Evolutionary conservation across 371 early-diverging fungal genomes (phyloP).

Genomic region (Haplosporangium sp.): DNA sequence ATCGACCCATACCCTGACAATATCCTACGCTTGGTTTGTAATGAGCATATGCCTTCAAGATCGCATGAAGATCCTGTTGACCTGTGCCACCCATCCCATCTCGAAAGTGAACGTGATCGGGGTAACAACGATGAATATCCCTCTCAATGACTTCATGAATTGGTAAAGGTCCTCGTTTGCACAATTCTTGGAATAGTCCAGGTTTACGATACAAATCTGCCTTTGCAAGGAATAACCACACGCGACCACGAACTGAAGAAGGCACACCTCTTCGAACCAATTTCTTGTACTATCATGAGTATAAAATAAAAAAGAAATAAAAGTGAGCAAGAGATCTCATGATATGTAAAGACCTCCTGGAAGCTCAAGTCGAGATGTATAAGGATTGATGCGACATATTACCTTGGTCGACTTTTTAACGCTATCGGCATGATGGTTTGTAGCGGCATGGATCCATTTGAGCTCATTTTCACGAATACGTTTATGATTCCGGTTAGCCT

Average conservation of each 20-base stretch:
- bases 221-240: conserved; percentile 79
- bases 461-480: conserved; percentile 35
- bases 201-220: conserved; percentile 60
- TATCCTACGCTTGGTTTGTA: conserved; percentile 93
- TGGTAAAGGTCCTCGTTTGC: conserved; percentile 52
- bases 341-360: too few species aligned
- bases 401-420: conserved; percentile 48
- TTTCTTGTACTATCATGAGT: conserved; percentile 55
- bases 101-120: conserved; percentile 82
- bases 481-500: conserved; percentile 21
- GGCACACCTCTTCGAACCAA: conserved; percentile 83
- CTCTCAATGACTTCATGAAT: conserved; percentile 90
- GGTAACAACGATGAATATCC: conserved; percentile 91
- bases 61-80: conserved; percentile 74
- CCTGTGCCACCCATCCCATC: conserved; percentile 74
- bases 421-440: conserved; percentile 25
- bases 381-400: not conserved
- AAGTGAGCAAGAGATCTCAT: not conserved
- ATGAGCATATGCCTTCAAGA: conserved; percentile 90
- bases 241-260: conserved; percentile 75
- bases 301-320: not conserved
- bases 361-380: too few species aligned
- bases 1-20: conserved; percentile 96
- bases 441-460: conserved; percentile 48
- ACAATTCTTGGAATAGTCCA: conserved; percentile 56